Conservation (phyloP, 2,329 filamentous ascomycete species). For the Alternaria triticimaculans region DNA sequence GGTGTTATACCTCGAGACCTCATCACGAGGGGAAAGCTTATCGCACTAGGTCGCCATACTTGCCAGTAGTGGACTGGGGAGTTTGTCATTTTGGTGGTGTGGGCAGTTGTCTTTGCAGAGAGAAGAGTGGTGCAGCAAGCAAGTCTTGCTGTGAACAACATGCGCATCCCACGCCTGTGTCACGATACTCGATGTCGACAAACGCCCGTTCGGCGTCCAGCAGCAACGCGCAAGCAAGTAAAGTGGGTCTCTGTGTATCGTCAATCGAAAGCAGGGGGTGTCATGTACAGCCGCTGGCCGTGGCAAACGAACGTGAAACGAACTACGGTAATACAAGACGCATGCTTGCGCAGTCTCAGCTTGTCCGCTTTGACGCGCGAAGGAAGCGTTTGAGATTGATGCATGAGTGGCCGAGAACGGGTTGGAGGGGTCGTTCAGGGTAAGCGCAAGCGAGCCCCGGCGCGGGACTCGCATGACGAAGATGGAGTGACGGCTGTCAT, state of each 20-base stretch:
- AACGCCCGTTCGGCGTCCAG: background rate
- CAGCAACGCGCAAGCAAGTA: constrained; percentile 2
- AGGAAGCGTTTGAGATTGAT: constrained; percentile 19
- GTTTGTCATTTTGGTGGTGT: background rate
- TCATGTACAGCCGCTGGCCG: background rate
- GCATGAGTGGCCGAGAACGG: constrained; percentile 5
- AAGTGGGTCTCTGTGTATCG: background rate
- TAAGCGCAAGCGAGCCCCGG: background rate
- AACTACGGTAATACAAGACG: constrained; percentile 8
- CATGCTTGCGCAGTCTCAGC: constrained; percentile 11
- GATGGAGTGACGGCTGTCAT: constrained; percentile 15
- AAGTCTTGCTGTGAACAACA: background rate
- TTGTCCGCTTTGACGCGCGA: constrained; percentile 4
- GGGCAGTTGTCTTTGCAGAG: background rate
- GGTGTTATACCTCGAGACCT: background rate
- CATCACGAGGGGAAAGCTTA: constrained; percentile 2
- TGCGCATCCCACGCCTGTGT: background rate
- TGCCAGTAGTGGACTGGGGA: background rate
- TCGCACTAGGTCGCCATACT: background rate
- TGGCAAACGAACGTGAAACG: constrained; percentile 15
- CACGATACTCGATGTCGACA: background rate
- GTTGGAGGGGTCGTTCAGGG: background rate
- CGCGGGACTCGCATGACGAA: constrained; percentile 6
- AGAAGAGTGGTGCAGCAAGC: background rate
- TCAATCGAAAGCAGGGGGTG: background rate